phyloP scores from a whole-genome alignment of 2,329 filamentous ascomycete genomes.

The Pseudogymnoascus sp. region DNA sequence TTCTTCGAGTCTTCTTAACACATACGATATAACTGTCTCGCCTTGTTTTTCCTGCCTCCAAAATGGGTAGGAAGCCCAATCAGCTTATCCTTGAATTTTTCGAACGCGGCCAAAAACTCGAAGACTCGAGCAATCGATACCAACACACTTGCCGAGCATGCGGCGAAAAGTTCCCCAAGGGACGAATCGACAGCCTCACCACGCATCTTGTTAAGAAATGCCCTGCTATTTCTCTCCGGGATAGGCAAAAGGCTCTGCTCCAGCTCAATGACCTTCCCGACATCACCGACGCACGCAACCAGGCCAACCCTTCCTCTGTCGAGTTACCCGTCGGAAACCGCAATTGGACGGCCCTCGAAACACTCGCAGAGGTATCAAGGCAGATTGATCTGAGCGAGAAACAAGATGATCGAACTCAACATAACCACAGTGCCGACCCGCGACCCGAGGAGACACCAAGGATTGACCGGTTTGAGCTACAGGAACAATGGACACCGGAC shows the following conservation, averaged over 20 bases:
- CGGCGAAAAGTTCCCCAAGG: slow-evolving; percentile 83
- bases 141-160: slow-evolving; percentile 84
- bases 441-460: slow-evolving; percentile 18
- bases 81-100: slow-evolving; percentile 83
- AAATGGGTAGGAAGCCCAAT: slow-evolving; percentile 78
- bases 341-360: slow-evolving; percentile 74
- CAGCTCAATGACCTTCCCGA: slow-evolving; percentile 63
- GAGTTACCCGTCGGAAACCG: slow-evolving; percentile 41
- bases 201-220: slow-evolving; percentile 82
- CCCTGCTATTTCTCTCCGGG: slow-evolving; percentile 64
- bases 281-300: slow-evolving; percentile 31
- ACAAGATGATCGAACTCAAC: slow-evolving; percentile 42
- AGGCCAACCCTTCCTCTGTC: slow-evolving; percentile 29
- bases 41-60: neutral
- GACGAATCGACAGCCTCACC: slow-evolving; percentile 73
- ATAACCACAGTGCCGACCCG: slow-evolving; percentile 34
- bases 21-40: neutral
- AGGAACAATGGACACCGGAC: slow-evolving; percentile 52
- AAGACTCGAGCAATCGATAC: slow-evolving; percentile 86
- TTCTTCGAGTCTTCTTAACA: neutral
- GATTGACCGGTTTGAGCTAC: slow-evolving; percentile 39
- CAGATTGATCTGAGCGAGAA: slow-evolving; percentile 63
- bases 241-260: slow-evolving; percentile 67
- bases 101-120: slow-evolving; percentile 74
- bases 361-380: slow-evolving; percentile 78